A percentile compares a stretch with the other conserved stretches of the same genome.
Evolutionary conservation across 2,329 filamentous ascomycete genomes (phyloP).

Genomic region (Cordyceps fumosorosea): DNA sequence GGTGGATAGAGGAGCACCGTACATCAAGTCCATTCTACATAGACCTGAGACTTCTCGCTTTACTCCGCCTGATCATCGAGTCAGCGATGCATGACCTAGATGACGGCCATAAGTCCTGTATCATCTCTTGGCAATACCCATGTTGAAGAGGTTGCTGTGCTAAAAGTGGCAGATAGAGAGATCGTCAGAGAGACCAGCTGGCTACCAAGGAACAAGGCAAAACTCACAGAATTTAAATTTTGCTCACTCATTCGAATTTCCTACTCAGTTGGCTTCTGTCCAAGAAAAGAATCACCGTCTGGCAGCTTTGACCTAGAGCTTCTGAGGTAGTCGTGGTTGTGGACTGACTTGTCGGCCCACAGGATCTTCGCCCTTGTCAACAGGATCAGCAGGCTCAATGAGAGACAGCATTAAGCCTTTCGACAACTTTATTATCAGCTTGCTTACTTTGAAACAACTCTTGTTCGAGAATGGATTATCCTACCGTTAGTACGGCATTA

Average conservation of each 20-base stretch:
- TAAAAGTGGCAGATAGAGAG: no score
- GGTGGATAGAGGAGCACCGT: background rate
- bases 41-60: background rate
- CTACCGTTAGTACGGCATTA: background rate
- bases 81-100: background rate
- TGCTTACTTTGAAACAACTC: background rate
- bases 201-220: background rate
- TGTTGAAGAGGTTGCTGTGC: background rate
- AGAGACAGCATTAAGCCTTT: background rate
- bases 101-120: background rate
- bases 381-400: background rate
- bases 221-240: background rate
- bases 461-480: background rate
- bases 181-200: background rate
- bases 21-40: background rate
- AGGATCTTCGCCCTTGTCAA: background rate
- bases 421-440: background rate
- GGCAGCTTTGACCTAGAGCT: background rate
- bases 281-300: background rate
- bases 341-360: background rate
- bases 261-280: background rate
- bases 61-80: background rate
- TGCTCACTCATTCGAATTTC: background rate
- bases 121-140: background rate
- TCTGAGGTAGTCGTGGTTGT: background rate